phyloP scores from a whole-genome alignment of 1,139 yeast species.

The Arxiozyma slooffiae region DNA sequence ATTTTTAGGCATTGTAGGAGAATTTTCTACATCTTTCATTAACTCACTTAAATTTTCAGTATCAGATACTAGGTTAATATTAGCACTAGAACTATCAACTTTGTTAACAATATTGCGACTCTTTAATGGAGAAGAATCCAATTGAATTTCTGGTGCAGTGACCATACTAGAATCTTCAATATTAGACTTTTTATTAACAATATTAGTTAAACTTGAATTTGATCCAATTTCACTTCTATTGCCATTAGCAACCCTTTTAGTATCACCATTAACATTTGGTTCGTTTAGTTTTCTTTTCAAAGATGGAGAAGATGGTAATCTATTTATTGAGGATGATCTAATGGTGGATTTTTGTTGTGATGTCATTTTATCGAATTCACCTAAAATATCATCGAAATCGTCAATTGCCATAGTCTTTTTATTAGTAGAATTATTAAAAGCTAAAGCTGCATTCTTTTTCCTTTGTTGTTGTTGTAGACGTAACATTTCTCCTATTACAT shows the following conservation, averaged over 20 bases:
- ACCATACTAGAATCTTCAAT: not conserved
- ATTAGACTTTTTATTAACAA: conserved; percentile 8
- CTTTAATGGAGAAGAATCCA: conserved; percentile 19
- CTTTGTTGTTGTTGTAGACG: conserved; percentile 19
- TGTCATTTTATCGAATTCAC: conserved; percentile 33
- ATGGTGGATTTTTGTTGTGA: conserved; percentile 5
- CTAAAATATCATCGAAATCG: conserved; percentile 39
- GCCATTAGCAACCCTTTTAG: too few relatives aligned
- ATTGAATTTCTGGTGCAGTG: conserved; percentile 10
- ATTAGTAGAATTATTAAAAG: conserved; percentile 15
- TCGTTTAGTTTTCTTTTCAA: conserved; percentile 3
- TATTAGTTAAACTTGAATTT: conserved; percentile 1
- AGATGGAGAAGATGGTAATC: conserved; percentile 14
- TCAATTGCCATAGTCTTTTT: conserved; percentile 32
- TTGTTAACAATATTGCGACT: not conserved
- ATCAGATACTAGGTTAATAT: not conserved
- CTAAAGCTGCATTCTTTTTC: conserved; percentile 10
- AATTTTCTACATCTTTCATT: conserved; percentile 13
- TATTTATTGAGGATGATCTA: conserved; percentile 6
- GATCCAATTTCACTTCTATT: too few relatives aligned
- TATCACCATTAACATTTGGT: not conserved
- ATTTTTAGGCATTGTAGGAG: conserved; percentile 15
- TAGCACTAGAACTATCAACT: not conserved
- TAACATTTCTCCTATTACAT: conserved; percentile 20
- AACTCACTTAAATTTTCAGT: conserved; percentile 9